Evolutionary conservation across 345 rosid species (phyloP).

Genomic region (Geranium rotundifolium): DNA sequence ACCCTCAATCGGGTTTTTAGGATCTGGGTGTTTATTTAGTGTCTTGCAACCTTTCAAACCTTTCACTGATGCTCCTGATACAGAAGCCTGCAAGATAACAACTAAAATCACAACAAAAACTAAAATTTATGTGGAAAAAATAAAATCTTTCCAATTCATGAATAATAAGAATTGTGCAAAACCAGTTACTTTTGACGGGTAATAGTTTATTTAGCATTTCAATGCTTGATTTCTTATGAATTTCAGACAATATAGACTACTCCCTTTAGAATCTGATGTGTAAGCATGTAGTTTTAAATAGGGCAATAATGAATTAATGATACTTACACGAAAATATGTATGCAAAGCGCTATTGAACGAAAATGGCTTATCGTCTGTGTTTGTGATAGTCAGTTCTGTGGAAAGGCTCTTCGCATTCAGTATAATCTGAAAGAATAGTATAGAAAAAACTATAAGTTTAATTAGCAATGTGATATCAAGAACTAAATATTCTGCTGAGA

Average conservation of each 20-base stretch:
- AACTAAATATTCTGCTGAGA: no score
- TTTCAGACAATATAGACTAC: no score
- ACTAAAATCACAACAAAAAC: background rate
- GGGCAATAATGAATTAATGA: background rate
- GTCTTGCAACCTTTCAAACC: constrained; percentile 89
- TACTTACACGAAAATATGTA: constrained; percentile 72
- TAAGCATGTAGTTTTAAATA: no score
- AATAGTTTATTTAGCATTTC: no score
- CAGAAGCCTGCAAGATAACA: constrained; percentile 55
- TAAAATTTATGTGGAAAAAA: background rate
- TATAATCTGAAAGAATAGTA: constrained; percentile 37
- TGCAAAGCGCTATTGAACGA: constrained; percentile 75
- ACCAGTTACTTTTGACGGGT: no score
- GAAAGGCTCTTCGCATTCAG: constrained; percentile 56
- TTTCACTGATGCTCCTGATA: constrained; percentile 50
- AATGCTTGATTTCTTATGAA: no score
- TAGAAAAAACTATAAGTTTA: constrained; percentile 9
- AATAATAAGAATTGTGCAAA: no score
- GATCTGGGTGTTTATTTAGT: constrained; percentile 86
- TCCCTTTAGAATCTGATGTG: no score
- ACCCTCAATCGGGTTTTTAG: constrained; percentile 65
- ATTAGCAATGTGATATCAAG: background rate
- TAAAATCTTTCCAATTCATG: no score
- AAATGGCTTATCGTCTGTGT: constrained; percentile 71
- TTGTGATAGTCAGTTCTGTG: constrained; percentile 58